phyloP scores from a whole-genome alignment of 2,329 filamentous ascomycete species.

The Podosphaera fusca region DNA sequence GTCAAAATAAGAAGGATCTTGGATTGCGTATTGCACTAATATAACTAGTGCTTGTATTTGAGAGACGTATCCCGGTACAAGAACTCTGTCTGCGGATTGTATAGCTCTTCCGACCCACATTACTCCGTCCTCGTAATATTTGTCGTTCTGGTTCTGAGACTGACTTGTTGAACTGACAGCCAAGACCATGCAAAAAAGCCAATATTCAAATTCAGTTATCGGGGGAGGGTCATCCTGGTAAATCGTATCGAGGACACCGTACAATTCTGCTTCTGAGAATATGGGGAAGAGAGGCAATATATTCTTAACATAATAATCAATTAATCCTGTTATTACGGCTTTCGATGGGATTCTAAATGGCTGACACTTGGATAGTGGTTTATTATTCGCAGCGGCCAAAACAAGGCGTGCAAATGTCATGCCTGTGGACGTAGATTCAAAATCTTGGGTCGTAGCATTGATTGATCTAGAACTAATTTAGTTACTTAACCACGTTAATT shows the following conservation, averaged over 20 bases:
- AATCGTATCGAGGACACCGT: conserved; percentile 56
- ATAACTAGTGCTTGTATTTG: conserved; percentile 77
- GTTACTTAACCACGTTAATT: not conserved
- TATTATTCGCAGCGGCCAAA: conserved; percentile 57
- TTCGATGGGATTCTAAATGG: conserved; percentile 46
- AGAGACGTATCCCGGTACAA: conserved; percentile 61
- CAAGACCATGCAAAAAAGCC: conserved; percentile 72
- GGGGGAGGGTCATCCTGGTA: conserved; percentile 45
- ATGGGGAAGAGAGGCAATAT: conserved; percentile 62
- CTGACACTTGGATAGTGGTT: conserved; percentile 39
- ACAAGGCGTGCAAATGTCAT: conserved; percentile 86
- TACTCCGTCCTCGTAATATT: conserved; percentile 33
- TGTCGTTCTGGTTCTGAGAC: conserved; percentile 44
- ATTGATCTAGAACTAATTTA: conserved; percentile 39
- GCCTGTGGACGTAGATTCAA: conserved; percentile 65
- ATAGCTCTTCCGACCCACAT: conserved; percentile 41
- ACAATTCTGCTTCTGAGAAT: conserved; percentile 58
- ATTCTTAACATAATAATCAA: conserved; percentile 70
- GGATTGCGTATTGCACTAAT: conserved; percentile 69
- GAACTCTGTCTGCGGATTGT: conserved; percentile 54
- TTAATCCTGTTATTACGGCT: conserved; percentile 40
- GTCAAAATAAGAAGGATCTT: conserved; percentile 79
- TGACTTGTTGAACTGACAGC: conserved; percentile 58
- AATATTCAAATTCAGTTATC: conserved; percentile 49
- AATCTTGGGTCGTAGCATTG: conserved; percentile 83